Evolutionary conservation across 805 yeast genomes (phyloP).

Genomic region (Kodamaea nitidulidarum): DNA sequence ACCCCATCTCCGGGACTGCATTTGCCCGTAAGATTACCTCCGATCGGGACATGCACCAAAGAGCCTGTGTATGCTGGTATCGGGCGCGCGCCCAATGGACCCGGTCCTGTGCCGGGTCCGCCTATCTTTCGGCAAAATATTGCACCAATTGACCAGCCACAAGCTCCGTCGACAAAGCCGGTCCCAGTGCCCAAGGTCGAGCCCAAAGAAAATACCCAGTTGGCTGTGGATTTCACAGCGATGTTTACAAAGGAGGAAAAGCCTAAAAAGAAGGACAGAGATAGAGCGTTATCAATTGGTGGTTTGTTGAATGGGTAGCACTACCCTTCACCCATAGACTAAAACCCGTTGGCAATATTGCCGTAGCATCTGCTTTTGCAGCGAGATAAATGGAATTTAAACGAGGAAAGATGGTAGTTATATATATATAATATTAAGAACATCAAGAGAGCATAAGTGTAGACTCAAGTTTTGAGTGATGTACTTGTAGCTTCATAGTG

Average conservation of each 20-base stretch:
- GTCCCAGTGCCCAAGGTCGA: not conserved
- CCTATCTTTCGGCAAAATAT: constrained; percentile 21
- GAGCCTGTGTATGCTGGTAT: constrained; percentile 33
- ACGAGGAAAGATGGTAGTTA: not conserved
- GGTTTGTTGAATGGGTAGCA: constrained; percentile 32
- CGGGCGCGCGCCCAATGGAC: constrained; percentile 38
- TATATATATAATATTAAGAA: no score
- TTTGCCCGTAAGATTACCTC: constrained; percentile 6
- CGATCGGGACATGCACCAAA: constrained; percentile 5
- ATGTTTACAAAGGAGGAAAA: constrained; percentile 11
- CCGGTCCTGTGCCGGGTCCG: constrained; percentile 42
- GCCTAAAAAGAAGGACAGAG: constrained; percentile 12
- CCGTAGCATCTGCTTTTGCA: not conserved
- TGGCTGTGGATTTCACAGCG: constrained; percentile 28
- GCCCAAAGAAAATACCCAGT: constrained; percentile 9
- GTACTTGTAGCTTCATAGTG: no score
- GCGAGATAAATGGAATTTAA: not conserved
- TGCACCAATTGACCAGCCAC: constrained; percentile 5
- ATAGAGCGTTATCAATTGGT: constrained; percentile 34
- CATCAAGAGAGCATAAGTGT: no score
- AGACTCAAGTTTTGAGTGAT: no score
- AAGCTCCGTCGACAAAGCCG: constrained; percentile 5
- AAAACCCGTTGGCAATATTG: not conserved
- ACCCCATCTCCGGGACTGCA: not conserved
- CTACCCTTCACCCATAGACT: no score